phyloP scores from a whole-genome alignment of 1,284 basidiomycete species.

The Tylopilus orsonianus region DNA sequence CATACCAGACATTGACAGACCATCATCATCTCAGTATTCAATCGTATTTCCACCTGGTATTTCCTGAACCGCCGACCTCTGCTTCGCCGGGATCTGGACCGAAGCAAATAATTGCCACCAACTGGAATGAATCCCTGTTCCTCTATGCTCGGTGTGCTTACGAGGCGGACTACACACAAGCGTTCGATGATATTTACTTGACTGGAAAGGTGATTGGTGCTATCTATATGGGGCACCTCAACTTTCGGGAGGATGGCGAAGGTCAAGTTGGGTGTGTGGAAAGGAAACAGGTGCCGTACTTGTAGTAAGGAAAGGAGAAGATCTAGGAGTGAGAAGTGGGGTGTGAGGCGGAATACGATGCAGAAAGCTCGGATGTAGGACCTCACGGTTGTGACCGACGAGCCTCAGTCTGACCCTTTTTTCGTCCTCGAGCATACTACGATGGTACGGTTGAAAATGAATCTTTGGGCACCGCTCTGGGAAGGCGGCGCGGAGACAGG shows the following conservation, averaged over 20 bases:
- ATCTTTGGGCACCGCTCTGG: no score
- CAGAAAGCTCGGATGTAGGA: conserved; percentile 67
- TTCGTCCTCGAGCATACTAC: no score
- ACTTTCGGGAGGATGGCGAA: conserved; percentile 52
- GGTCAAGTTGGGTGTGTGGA: conserved; percentile 55
- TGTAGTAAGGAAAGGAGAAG: conserved; percentile 74
- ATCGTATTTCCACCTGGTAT: conserved; percentile 80
- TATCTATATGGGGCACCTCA: conserved; percentile 87
- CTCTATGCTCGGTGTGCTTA: conserved; percentile 71
- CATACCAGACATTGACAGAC: conserved; percentile 70
- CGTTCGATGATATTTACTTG: conserved; percentile 64
- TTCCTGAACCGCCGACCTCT: conserved; percentile 34
- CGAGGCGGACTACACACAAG: conserved; percentile 54
- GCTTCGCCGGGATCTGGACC: conserved; percentile 14
- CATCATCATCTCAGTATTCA: conserved; percentile 70
- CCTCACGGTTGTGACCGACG: no score
- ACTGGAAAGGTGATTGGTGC: conserved; percentile 82
- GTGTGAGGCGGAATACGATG: conserved; percentile 88
- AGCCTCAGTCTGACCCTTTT: no score
- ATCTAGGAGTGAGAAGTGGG: conserved; percentile 68
- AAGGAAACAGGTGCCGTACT: conserved; percentile 70
- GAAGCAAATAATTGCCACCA: conserved; percentile 37
- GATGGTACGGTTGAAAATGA: no score
- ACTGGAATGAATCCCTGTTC: conserved; percentile 73
- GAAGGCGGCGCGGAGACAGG: no score